phyloP scores from a whole-genome alignment of 352 stramenopile genomes.

The Phytophthora hybrid region DNA sequence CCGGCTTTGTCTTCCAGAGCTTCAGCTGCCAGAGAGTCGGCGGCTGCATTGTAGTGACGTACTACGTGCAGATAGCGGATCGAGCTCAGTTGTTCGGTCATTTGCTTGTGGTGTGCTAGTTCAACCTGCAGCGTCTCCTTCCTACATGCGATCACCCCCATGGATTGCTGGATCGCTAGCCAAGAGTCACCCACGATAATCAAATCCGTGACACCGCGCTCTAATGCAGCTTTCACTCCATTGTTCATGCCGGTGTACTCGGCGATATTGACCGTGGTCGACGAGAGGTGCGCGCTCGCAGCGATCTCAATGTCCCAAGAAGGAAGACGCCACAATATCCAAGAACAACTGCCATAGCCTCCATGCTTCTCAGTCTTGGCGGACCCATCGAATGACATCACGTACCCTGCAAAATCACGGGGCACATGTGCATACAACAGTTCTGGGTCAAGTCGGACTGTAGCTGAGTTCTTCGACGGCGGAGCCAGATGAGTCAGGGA shows the following conservation, averaged over 20 bases:
- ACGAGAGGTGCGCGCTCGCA: background rate
- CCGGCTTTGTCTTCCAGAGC: no score
- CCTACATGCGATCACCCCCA: no score
- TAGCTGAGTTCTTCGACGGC: no score
- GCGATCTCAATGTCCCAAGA: background rate
- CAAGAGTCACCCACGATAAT: background rate
- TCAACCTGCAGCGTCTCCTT: no score
- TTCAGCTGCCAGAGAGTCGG: no score
- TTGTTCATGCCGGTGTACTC: background rate
- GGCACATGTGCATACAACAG: background rate
- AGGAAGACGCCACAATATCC: background rate
- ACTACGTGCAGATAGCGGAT: no score
- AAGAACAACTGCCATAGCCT: background rate
- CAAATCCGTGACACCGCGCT: background rate
- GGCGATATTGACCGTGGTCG: background rate
- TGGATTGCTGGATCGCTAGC: no score
- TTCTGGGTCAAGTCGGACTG: no score
- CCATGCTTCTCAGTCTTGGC: background rate
- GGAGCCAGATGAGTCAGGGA: no score
- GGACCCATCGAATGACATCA: background rate
- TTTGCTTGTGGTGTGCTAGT: no score
- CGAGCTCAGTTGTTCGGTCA: no score
- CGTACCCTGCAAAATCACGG: background rate
- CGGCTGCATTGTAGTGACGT: no score
- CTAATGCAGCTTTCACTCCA: background rate